phyloP scores from a whole-genome alignment of 2,329 filamentous ascomycete genomes.

The Apiospora rasikravindrae region DNA sequence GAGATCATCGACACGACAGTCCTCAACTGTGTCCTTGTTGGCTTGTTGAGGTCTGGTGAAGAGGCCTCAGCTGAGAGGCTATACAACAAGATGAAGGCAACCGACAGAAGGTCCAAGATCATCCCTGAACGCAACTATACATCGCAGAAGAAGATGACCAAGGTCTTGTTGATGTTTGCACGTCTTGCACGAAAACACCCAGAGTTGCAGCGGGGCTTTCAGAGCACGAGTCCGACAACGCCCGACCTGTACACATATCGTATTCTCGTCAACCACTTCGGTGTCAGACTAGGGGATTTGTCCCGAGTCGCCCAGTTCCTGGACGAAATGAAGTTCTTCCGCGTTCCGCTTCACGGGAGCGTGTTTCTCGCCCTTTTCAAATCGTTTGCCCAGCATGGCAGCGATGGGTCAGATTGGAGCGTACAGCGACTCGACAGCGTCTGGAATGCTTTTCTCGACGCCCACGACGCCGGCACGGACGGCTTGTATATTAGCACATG shows the following conservation, averaged over 20 bases:
- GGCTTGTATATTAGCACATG: constrained; percentile 61
- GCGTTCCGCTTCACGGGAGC: constrained; percentile 72
- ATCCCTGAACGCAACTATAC: constrained; percentile 53
- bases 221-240: constrained; percentile 67
- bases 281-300: constrained; percentile 71
- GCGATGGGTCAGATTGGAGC: constrained; percentile 73
- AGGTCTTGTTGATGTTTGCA: constrained; percentile 63
- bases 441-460: constrained; percentile 67
- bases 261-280: constrained; percentile 78
- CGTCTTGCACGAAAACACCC: constrained; percentile 60
- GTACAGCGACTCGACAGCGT: constrained; percentile 69
- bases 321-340: constrained; percentile 77
- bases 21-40: constrained; percentile 84
- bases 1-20: constrained; percentile 88
- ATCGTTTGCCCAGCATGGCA: constrained; percentile 79
- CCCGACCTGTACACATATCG: constrained; percentile 83
- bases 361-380: constrained; percentile 84
- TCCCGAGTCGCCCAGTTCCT: constrained; percentile 73
- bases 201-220: constrained; percentile 57
- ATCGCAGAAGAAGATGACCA: constrained; percentile 56
- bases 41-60: constrained; percentile 79
- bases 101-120: constrained; percentile 48
- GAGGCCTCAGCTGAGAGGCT: constrained; percentile 77
- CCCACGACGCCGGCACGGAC: constrained; percentile 52
- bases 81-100: constrained; percentile 81